phyloP scores from a whole-genome alignment of 2,329 filamentous ascomycete species.

The Sporothrix schenckii region DNA sequence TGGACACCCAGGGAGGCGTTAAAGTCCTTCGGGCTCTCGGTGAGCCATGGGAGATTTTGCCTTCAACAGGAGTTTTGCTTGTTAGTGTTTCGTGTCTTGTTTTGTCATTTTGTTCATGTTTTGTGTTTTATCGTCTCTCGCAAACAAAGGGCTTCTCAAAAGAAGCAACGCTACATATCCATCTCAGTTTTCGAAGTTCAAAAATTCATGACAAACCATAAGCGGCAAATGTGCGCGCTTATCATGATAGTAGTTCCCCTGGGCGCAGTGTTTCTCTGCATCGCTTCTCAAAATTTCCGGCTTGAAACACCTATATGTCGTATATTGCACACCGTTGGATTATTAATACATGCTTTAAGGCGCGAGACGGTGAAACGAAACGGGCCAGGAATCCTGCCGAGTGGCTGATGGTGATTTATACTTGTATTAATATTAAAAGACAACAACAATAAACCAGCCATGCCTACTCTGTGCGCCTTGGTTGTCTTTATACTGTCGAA shows the following conservation, averaged over 20 bases:
- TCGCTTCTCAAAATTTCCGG: too few species aligned
- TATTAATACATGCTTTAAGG: not conserved
- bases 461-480: not conserved
- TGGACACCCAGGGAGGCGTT: not conserved
- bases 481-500: too few species aligned
- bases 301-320: not conserved
- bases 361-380: not conserved
- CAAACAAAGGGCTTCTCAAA: not conserved
- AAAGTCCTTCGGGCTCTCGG: not conserved
- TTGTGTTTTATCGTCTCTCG: not conserved
- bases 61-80: slow-evolving; percentile 12
- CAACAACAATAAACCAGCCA: not conserved
- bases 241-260: too few species aligned
- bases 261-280: too few species aligned
- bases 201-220: not conserved
- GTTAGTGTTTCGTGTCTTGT: not conserved
- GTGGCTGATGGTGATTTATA: not conserved
- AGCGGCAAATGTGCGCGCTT: too few species aligned
- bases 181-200: not conserved
- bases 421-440: not conserved
- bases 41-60: not conserved
- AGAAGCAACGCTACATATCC: not conserved
- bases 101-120: not conserved
- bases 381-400: not conserved
- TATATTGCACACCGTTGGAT: not conserved